These are phyloP conservation scores for Populus ilicifolia DNA, from an alignment of 345 rosid genomes.

Conservation along the genomic window DNA sequence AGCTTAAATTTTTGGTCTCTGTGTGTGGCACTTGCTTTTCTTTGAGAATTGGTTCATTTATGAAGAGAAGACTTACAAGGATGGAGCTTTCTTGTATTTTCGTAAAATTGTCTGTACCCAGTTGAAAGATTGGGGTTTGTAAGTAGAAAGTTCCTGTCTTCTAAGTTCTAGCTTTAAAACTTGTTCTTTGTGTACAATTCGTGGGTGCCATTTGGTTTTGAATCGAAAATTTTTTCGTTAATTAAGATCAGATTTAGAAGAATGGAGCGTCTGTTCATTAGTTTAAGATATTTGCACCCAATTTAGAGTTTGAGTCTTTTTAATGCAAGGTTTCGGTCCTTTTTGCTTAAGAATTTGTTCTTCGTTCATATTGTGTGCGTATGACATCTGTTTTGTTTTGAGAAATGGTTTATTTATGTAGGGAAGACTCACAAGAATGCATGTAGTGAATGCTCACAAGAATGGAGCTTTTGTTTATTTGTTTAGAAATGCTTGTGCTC, in stretches of 20 bases:
- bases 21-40: not conserved
- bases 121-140: not conserved
- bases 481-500: not conserved
- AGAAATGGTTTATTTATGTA: not conserved
- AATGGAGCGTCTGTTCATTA: not conserved
- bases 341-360: not conserved
- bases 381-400: not conserved
- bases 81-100: not conserved
- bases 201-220: not conserved
- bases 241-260: not conserved
- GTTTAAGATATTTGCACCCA: not conserved
- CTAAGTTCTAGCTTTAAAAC: not conserved
- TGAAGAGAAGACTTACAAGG: not conserved
- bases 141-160: not conserved
- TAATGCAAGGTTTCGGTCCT: not conserved
- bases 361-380: not conserved
- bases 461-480: not conserved
- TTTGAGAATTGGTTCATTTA: not conserved
- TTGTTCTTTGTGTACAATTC: not conserved
- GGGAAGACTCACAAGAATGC: not conserved
- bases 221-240: not conserved
- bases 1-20: not conserved
- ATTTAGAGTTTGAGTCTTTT: not conserved
- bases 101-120: not conserved
- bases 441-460: not conserved